Evolutionary conservation across 129 eudicot genomes (phyloP).

Genomic region (Lactuca saligna): DNA sequence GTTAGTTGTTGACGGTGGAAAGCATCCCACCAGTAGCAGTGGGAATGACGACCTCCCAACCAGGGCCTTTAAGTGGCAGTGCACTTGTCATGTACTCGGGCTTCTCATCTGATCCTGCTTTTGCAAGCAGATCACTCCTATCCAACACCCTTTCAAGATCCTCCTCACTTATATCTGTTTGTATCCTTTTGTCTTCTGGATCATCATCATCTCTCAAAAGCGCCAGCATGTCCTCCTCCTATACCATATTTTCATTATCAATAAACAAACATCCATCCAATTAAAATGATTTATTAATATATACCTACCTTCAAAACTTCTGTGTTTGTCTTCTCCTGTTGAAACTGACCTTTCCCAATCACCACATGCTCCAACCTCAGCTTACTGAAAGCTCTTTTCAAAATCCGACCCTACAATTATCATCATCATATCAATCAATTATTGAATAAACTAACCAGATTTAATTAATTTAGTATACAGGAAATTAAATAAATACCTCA

Average conservation of each 20-base stretch:
- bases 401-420: conserved; percentile 68
- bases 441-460: too few species aligned
- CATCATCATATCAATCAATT: conserved; percentile 2
- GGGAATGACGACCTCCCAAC: conserved; percentile 98
- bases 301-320: conserved; percentile 46
- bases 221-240: conserved; percentile 90
- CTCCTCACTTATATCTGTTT: conserved; percentile 79
- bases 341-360: conserved; percentile 94
- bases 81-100: conserved; percentile 21
- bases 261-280: neutral
- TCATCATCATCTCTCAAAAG: conserved; percentile 61
- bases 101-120: conserved; percentile 28
- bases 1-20: conserved; percentile 75
- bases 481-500: conserved; percentile 44
- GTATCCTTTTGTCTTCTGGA: conserved; percentile 79
- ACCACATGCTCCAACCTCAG: conserved; percentile 97
- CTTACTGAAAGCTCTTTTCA: conserved; percentile 97
- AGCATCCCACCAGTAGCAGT: conserved; percentile 86
- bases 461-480: neutral
- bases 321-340: conserved; percentile 58
- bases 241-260: neutral
- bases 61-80: conserved; percentile 90
- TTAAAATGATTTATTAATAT: neutral
- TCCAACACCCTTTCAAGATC: conserved; percentile 79
- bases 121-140: conserved; percentile 65